phyloP scores from a whole-genome alignment of 768 basidiomycete genomes.

The Exidia glandulosa region DNA sequence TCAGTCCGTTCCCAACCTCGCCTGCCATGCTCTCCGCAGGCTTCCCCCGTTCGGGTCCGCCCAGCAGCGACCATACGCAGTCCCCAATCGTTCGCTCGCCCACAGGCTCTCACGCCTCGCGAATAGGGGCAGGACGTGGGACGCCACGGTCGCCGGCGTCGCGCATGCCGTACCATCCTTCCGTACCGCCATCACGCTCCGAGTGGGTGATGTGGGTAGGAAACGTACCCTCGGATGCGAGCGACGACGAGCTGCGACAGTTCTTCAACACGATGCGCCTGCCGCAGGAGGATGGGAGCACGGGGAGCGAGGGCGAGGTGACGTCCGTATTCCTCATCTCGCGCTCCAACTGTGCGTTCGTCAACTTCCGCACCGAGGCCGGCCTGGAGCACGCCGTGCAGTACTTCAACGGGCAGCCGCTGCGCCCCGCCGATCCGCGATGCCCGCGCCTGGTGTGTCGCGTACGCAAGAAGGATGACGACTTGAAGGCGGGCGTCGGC shows the following conservation, averaged over 20 bases:
- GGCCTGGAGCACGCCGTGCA: constrained; percentile 56
- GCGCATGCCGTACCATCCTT: constrained; percentile 45
- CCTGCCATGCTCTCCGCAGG: neutral
- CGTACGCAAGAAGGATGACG: constrained; percentile 69
- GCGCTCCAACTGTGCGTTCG: constrained; percentile 91
- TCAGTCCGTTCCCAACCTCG: neutral
- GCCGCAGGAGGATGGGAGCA: constrained; percentile 8
- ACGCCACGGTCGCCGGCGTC: neutral
- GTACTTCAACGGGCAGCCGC: constrained; percentile 56
- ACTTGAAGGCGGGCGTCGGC: constrained; percentile 81
- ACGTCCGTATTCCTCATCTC: constrained; percentile 84
- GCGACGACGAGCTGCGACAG: constrained; percentile 73
- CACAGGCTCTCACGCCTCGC: neutral
- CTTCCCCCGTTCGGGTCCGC: neutral
- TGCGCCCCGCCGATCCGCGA: constrained; percentile 60
- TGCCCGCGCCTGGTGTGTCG: constrained; percentile 79
- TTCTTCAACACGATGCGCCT: constrained; percentile 51
- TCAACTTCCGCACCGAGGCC: constrained; percentile 66
- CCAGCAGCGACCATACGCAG: neutral
- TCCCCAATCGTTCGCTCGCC: neutral
- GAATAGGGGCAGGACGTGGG: neutral
- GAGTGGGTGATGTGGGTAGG: constrained; percentile 98
- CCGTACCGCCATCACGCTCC: constrained; percentile 60
- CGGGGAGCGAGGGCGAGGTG: constrained; percentile 38
- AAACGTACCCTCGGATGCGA: constrained; percentile 77